Base-by-base conservation (phyloP, 257 asterid genomes). In the Salvia hispanica region DNA sequence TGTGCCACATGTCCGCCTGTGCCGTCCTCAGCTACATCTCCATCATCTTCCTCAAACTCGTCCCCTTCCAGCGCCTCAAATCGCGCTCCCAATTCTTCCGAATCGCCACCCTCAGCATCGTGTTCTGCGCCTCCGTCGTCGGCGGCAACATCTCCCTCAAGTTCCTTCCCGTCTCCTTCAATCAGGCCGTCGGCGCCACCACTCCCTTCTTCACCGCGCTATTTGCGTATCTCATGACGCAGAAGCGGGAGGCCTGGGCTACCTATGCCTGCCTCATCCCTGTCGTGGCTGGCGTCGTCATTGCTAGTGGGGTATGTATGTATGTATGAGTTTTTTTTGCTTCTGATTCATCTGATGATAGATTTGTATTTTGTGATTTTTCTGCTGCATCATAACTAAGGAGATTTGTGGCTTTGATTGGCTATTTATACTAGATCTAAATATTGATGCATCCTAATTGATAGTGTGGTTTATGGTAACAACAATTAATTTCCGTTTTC, bases 1-100 rank as follows among this genome's bases (percentile, higher is more conserved):
- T 93, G 96, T 90, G 97, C 79, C 99, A 93, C 85, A 93, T 93
- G 99, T 72, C 95, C 1, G 97, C 99, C 70, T 93, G 97, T 74
- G 91, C 99, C 39, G 62, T 85, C 56, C 88, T 90, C 80, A 93
- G 99, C 82, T 85, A 90, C 82, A 13, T 90, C 72, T 90, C 99
- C 40, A 83, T 93, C 58, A 66, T 82, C 47, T 85, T 88, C 81
- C 78, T 93, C 54, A 88, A 88, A 52, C 42, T 93, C 4, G 96
- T 86, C 21, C 96, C 97, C 13, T 69, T 79, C 6, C 99, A 93
- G 86, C 80, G 84, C 83, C 82, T 93, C 78, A 88, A 88, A 80
- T 90, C 97, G 28, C 74, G 93, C 72, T 81, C 96, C 36, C 97
- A 90, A 74, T 78, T 93, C 58, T 13, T 90, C 6, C 78, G 91